Percentiles rank a stretch among this genome's conserved stretches.
Conservation (phyloP, 2,329 filamentous ascomycete species). For the Alternaria sp. region DNA sequence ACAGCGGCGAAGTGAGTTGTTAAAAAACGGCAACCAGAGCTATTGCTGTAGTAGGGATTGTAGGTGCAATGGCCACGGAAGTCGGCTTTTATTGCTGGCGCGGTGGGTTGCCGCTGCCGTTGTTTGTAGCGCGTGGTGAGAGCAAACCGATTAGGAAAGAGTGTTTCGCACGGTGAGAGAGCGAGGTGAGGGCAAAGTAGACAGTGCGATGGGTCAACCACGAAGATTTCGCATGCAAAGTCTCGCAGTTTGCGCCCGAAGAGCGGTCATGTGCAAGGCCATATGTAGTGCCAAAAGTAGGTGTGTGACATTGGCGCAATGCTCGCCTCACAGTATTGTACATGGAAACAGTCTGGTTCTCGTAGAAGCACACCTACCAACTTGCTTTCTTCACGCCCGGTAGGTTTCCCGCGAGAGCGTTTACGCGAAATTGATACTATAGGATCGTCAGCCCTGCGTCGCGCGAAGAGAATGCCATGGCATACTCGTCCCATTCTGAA, state of each 20-base stretch:
- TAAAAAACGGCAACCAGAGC: not conserved
- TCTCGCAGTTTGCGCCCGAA: not conserved
- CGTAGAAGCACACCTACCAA: slow-evolving; percentile 68
- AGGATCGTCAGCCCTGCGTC: slow-evolving; percentile 16
- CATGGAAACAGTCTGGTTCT: slow-evolving; percentile 3
- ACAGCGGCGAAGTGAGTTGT: not conserved
- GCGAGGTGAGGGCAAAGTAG: not conserved
- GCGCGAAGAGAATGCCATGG: not conserved
- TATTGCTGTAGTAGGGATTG: not conserved
- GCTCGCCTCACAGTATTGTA: too few relatives aligned
- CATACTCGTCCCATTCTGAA: slow-evolving; percentile 91
- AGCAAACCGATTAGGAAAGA: slow-evolving; percentile 18
- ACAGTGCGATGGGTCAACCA: not conserved
- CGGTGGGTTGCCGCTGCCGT: slow-evolving; percentile 1
- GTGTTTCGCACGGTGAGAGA: not conserved
- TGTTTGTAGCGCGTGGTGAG: slow-evolving; percentile 21
- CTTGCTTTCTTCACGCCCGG: slow-evolving; percentile 95
- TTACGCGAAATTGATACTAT: slow-evolving; percentile 90
- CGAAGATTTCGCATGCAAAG: not conserved
- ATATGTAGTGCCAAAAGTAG: not conserved
- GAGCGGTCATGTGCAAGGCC: not conserved
- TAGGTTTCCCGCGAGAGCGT: slow-evolving; percentile 82
- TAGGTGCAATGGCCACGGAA: slow-evolving; percentile 3
- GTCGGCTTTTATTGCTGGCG: not conserved
- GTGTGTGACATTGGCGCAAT: too few relatives aligned